Evolutionary conservation across 2,329 filamentous ascomycete genomes (phyloP).

Genomic region (Fusarium sp.): DNA sequence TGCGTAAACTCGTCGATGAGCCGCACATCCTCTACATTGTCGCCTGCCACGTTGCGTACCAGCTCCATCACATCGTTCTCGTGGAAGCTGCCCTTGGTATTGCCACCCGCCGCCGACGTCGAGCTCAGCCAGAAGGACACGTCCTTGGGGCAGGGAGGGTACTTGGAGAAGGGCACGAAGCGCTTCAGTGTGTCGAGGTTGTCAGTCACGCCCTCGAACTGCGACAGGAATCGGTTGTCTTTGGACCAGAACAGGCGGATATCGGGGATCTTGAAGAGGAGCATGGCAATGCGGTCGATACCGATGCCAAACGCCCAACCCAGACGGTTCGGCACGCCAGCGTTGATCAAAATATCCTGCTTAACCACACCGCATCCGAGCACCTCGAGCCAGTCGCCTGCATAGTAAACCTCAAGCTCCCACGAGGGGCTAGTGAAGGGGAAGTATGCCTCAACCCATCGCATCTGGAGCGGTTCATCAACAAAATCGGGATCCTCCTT

Average conservation of each 20-base stretch:
- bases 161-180: slow-evolving; percentile 90
- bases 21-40: slow-evolving; percentile 87
- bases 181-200: slow-evolving; percentile 62
- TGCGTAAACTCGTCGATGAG: slow-evolving; percentile 89
- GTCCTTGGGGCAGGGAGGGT: slow-evolving; percentile 90
- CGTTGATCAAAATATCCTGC: slow-evolving; percentile 82
- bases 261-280: slow-evolving; percentile 94
- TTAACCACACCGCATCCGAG: slow-evolving; percentile 92
- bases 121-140: slow-evolving; percentile 87
- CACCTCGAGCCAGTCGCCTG: slow-evolving; percentile 94
- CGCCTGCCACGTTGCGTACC: slow-evolving; percentile 83
- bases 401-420: slow-evolving; percentile 96
- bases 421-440: slow-evolving; percentile 96
- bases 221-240: slow-evolving; percentile 84
- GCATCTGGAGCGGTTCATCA: slow-evolving; percentile 81
- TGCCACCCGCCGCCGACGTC: slow-evolving; percentile 60
- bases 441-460: slow-evolving; percentile 98
- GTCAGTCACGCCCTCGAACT: slow-evolving; percentile 76
- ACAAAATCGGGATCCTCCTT: slow-evolving; percentile 60
- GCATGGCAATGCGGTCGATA: slow-evolving; percentile 95
- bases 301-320: slow-evolving; percentile 98
- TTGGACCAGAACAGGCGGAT: slow-evolving; percentile 96
- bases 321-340: slow-evolving; percentile 77
- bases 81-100: slow-evolving; percentile 70
- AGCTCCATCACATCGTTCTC: slow-evolving; percentile 99